Evolutionary conservation across 1,139 yeast genomes (phyloP), one percentile per base, ranked within the genome.

Genomic region (Debaryomycetaceae sp.): DNA sequence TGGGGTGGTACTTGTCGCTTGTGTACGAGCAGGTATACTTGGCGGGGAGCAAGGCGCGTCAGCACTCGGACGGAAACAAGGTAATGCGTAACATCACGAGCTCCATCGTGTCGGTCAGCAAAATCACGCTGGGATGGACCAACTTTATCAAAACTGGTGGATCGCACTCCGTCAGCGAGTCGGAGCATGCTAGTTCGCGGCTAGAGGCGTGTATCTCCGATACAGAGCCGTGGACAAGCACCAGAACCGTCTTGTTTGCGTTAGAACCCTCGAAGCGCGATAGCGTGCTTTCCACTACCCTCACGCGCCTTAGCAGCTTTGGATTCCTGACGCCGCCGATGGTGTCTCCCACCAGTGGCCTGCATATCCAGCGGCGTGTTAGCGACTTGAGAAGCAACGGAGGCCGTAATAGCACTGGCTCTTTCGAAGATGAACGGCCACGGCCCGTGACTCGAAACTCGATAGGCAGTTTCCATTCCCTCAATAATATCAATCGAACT

Each of bases 1-100:
- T 81, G 23, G 86, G 87, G 0, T 85, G 95, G 95, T 77, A 82
- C 46, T 62, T 69, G 26, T 69, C 81, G 11, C 55, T 80, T 12
- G 45, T 82, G 21, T 82, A 86, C 76, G 73, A 78, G 2, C 61
- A 66, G 30, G 65, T 82, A 1, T 82, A 71, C 45, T 65, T 68
- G 29, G 52, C 64, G 15, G 58, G 62, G 8, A 61, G 58, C 24
- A 27, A 48, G 14, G 42, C 44, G 15, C 37, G 33, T 32, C 27
- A 40, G 31, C 31, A 32, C 41, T 43, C 51, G 8, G 53, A 58
- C 4, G 53, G 46, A 8, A 47, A 43, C 28, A 50, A 49, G 19
- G 41, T 62, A 12, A 51, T 60, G 43, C 52, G 50, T 28, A 61
- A 56, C 36, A 37, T 63, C 4, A 50, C 69, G 13, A 51, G 58